Evolutionary conservation across 441 rosid genomes (phyloP), one percentile per base, ranked within the genome.

Genomic region (Lepidium campestre): DNA sequence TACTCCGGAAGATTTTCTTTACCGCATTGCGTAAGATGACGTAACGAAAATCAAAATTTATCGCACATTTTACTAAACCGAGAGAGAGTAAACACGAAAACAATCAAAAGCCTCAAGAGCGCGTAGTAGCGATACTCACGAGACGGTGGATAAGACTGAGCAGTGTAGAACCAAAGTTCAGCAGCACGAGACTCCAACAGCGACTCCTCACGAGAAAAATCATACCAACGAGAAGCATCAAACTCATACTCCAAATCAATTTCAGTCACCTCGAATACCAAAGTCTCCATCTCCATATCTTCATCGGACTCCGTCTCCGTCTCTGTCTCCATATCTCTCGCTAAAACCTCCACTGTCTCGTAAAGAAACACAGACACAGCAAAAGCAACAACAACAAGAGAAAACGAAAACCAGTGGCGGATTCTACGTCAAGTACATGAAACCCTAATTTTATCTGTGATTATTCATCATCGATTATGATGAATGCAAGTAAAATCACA

Each of bases 231-330:
- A 56, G 90, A 72, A 8, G 98, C 98, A 34, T 90, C 96, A 47
- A 84, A 93, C 87, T 93, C 98, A 79, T 90, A 93, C 44, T 80
- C 88, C 14, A 83, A 72, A 79, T 93, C 98, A 42, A 88, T 55
- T 63, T 85, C 92, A 40, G 77, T 84, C 52, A 80, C 94, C 62
- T 85, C 90, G 14, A 85, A 87, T 44, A 82, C 82, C 61, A 56
- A 60, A 8, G 79, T 68, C 77, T 83, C 97, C 57, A 70, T 64
- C 56, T 86, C 90, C 75, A 70, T 76, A 59, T 80, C 83, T 66
- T 70, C 74, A 48, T 79, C 88, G 2, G 25, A 18, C 34, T 29
- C 34, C 9, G 32, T 29, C 8, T 29, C 32, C 31, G 63, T 70
- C 31, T 80, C 88, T 1, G 44, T 44, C 64, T 79, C 88, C 77